A percentile compares a stretch with the other conserved stretches of the same genome.
Conservation (phyloP, 495 filamentous ascomycete species). For the Aspergillus steynii region DNA sequence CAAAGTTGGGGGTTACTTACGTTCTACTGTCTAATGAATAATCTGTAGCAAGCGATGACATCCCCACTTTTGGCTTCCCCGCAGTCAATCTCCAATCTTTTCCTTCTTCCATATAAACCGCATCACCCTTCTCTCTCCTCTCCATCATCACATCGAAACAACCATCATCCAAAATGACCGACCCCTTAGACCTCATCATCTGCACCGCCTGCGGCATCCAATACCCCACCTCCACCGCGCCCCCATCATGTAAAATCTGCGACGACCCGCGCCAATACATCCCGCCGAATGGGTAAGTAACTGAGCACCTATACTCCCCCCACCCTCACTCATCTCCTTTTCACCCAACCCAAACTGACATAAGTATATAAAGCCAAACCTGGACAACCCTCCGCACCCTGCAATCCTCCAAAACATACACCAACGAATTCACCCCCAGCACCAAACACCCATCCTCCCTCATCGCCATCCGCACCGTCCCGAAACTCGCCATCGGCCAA, state of each 20-base stretch:
- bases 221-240: constrained; percentile 49
- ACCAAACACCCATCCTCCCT: constrained; percentile 10
- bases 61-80: not conserved
- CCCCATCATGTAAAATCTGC: constrained; percentile 68
- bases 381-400: constrained; percentile 29
- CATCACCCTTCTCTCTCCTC: not conserved
- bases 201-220: constrained; percentile 73
- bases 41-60: not conserved
- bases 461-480: constrained; percentile 24
- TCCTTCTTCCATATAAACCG: not conserved
- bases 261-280: constrained; percentile 75
- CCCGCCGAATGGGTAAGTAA: constrained; percentile 48
- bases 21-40: not conserved
- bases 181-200: constrained; percentile 51
- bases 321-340: not conserved
- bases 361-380: constrained; percentile 28
- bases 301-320: constrained; percentile 23
- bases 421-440: constrained; percentile 27
- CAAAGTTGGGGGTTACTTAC: constrained; percentile 3
- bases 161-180: constrained; percentile 10
- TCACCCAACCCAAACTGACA: constrained; percentile 1
- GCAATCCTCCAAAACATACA: constrained; percentile 13
- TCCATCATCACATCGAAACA: not conserved
- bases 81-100: constrained; percentile 1
- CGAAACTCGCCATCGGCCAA: constrained; percentile 67